A percentile compares a stretch with the other conserved stretches of the same genome.
Conservation (phyloP, 2,329 filamentous ascomycete genomes). For the Pestalotiopsis sp. region DNA sequence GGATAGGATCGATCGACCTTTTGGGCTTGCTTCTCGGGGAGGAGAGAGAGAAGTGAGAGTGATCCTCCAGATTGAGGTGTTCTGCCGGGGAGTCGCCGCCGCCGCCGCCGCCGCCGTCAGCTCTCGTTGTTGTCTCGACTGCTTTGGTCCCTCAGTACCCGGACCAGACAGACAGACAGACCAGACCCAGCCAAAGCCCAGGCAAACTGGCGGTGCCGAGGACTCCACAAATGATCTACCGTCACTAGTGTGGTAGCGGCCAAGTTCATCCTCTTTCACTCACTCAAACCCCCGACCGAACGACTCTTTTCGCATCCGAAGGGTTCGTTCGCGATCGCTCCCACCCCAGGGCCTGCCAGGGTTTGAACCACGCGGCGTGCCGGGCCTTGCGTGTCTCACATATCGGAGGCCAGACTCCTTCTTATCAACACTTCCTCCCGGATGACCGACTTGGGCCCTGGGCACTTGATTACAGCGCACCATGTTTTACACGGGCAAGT, state of each 20-base stretch:
- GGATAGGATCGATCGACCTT: not conserved
- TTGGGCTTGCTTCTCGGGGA: not conserved
- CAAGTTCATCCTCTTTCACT: not conserved
- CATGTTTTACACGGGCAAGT: slow-evolving; percentile 14
- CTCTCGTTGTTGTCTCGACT: not conserved
- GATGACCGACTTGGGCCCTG: not conserved
- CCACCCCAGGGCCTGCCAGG: not conserved
- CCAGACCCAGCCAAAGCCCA: not conserved
- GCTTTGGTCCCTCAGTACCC: not conserved
- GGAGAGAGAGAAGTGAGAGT: not conserved
- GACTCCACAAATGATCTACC: not conserved
- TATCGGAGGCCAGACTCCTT: not conserved
- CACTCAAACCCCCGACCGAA: not conserved
- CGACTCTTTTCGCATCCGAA: not conserved
- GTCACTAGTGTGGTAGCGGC: not conserved
- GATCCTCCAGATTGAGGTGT: not conserved
- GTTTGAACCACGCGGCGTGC: not conserved
- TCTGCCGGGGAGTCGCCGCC: not conserved
- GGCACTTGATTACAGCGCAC: not conserved
- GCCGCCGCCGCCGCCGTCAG: not conserved
- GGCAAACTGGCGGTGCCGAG: not conserved
- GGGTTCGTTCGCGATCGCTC: not conserved
- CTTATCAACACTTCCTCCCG: not conserved
- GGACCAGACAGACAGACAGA: not conserved
- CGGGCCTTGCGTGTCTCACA: not conserved